Base-by-base conservation (phyloP, 805 yeast genomes). In the Candida koratica region DNA sequence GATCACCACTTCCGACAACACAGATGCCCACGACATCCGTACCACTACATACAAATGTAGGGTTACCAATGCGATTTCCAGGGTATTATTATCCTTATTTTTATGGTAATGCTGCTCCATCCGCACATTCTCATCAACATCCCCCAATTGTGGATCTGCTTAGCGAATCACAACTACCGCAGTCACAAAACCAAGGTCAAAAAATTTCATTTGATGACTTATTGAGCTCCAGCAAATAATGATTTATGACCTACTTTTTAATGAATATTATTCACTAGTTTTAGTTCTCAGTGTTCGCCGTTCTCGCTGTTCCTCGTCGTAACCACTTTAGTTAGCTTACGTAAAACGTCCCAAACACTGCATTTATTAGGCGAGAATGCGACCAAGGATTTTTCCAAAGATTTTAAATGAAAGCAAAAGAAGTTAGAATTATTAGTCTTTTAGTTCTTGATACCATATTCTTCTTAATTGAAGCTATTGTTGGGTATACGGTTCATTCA, bases 401-500 rank as follows among this genome's bases (percentile, higher is more conserved):
- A 8, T 20, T 20, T 8, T 20, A 20, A 10, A 59, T 63, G 64
- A 55, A 55, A 31, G 66, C 72, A 27, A 84, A 85, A 53, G 93
- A 86, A 55, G 51, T 79, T 17, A 73, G 93, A 46, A 88, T 90
- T 49, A 57, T 77, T 13, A 58, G 90, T 10, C 70, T 90, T 39
- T 68, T 90, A 57, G 74, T 62, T 31, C 65, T 90, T 23, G 97
- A 93, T 58, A 75, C 93, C 3, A 55, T 74, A 1, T 90, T 90
- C 66, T 90, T 93, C 71, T 67, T 93, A 23, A 50, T 90, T 43
- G 98, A 90, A 58, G 79, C 88, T 35, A 77, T 79, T 37, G 75
- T 86, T 24, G 96, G 96, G 13, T 93, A 89, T 58, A 75, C 90
- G 17, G 96, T 90, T 17, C 94, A 93, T 58, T 90, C 97, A 1